Evolutionary conservation across 83 land plant species (phyloP).

Genomic region (Diphasiastrum complanatum): DNA sequence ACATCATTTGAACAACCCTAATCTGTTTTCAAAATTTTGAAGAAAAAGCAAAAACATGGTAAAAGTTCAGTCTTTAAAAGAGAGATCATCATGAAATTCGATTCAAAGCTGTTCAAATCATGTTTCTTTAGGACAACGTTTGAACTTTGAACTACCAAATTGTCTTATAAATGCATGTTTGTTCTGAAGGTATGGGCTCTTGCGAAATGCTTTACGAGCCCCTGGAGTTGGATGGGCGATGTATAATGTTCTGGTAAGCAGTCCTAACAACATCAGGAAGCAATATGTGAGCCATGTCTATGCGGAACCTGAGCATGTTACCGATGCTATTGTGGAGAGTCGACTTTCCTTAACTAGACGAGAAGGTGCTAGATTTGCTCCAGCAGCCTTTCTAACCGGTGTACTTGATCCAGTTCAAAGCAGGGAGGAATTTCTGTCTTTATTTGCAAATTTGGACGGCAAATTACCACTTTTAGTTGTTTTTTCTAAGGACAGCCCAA

Average conservation of each 20-base stretch:
- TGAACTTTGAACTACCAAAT: too few species aligned
- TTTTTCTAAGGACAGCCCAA: slow-evolving; percentile 52
- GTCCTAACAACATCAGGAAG: slow-evolving; percentile 67
- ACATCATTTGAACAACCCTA: too few species aligned
- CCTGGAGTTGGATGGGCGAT: slow-evolving; percentile 94
- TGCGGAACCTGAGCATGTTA: slow-evolving; percentile 72
- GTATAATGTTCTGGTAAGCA: slow-evolving; percentile 90
- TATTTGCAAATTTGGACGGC: slow-evolving; percentile 67
- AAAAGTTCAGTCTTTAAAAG: too few species aligned
- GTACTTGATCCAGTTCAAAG: slow-evolving; percentile 69
- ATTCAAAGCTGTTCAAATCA: too few species aligned
- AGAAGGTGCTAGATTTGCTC: slow-evolving; percentile 82
- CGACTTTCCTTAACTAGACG: slow-evolving; percentile 61
- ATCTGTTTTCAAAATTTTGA: too few species aligned
- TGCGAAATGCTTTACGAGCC: slow-evolving; percentile 61
- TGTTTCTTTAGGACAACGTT: too few species aligned
- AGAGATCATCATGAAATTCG: too few species aligned
- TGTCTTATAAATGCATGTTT: too few species aligned
- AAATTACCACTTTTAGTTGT: slow-evolving; percentile 55
- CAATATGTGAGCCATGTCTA: slow-evolving; percentile 95
- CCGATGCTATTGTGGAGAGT: slow-evolving; percentile 54
- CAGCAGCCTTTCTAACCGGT: slow-evolving; percentile 90
- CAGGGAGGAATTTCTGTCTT: slow-evolving; percentile 70
- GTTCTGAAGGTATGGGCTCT: slow-evolving; percentile 55
- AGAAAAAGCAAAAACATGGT: too few species aligned